Conservation (phyloP, 1,284 basidiomycete species). For the Hemileia vastatrix region DNA sequence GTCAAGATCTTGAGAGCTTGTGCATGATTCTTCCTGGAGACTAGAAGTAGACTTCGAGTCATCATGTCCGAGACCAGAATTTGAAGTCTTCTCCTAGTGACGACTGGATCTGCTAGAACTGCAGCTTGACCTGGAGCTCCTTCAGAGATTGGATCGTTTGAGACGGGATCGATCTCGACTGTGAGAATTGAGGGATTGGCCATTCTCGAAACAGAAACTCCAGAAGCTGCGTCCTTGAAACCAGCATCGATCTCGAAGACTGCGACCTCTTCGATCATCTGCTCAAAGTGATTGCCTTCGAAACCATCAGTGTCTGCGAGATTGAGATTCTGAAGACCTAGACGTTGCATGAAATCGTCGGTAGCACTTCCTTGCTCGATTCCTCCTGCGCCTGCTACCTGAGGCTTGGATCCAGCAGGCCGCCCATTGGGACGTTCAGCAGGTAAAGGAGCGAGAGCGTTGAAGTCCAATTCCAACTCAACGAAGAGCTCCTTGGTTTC, state of each 20-base stretch:
- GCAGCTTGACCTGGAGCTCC: conserved; percentile 30
- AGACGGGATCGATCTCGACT: conserved; percentile 63
- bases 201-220: conserved; percentile 69
- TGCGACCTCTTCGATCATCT: conserved; percentile 41
- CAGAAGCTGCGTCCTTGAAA: conserved; percentile 75
- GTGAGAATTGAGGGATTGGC: conserved; percentile 80
- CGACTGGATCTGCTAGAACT: conserved; percentile 44
- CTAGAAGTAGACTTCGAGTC: conserved; percentile 75
- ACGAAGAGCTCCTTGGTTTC: conserved; percentile 88
- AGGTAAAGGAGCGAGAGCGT: conserved; percentile 41
- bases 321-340: conserved; percentile 46
- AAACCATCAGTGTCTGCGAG: conserved; percentile 20
- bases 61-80: conserved; percentile 88
- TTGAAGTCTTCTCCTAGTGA: conserved; percentile 86
- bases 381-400: not conserved
- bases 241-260: conserved; percentile 60
- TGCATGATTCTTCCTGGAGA: conserved; percentile 70
- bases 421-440: conserved; percentile 21
- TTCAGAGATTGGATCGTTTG: conserved; percentile 22
- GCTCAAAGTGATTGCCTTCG: conserved; percentile 52
- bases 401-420: not conserved
- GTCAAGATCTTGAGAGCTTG: conserved; percentile 76
- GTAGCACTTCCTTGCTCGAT: conserved; percentile 36
- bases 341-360: conserved; percentile 57
- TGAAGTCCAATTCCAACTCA: conserved; percentile 78